Evolutionary conservation across 2,329 filamentous ascomycete species (phyloP), one percentile per base, ranked within the genome.

Genomic region (Furcasterigmium sp.): DNA sequence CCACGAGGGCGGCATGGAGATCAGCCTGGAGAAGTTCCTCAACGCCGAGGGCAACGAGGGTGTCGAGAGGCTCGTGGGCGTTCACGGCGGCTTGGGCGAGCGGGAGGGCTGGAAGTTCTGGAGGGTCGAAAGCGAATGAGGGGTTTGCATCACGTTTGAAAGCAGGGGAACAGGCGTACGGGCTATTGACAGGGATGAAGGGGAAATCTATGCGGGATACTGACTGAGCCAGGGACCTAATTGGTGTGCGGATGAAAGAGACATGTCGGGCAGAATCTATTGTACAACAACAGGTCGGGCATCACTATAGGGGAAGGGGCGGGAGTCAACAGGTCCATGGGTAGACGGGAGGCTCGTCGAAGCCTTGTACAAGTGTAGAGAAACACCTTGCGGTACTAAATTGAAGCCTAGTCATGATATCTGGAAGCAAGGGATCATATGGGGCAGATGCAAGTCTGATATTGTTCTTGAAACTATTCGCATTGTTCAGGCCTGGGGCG

Each of bases 51-150:
- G 87, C 1, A 85, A 83, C 29, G 85, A 91, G 43, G 93, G 87
- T 1, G 36, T 98, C 17, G 91, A 97, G 64, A 76, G 77, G 54
- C 69, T 98, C 32, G 91, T 96, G 1, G 91, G 91, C 14, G 88
- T 95, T 2, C 76, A 78, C 43, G 81, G 81, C 4, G 73, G 78
- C 19, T 73, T 70, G 1, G 84, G 85, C 37, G 84, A 85, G 57
- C 70, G 84, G 48, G 84, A 88, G 54, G 86, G 86, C 3, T 93
- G 87, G 87, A 91, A 91, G 60, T 93, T 91, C 61, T 93, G 88
- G 88, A 80, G 78, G 51, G 76, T 82, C 25, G 78, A 82, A 55
- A 71, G 64, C 51, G 59, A 52, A 17, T n/a, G n/a, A 34, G 30
- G 9, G 5, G 10, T 13, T 13, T 13, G 28, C 6, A 11, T 14